Conservation (phyloP, 2,329 filamentous ascomycete genomes). For the Venturia oleaginea region DNA sequence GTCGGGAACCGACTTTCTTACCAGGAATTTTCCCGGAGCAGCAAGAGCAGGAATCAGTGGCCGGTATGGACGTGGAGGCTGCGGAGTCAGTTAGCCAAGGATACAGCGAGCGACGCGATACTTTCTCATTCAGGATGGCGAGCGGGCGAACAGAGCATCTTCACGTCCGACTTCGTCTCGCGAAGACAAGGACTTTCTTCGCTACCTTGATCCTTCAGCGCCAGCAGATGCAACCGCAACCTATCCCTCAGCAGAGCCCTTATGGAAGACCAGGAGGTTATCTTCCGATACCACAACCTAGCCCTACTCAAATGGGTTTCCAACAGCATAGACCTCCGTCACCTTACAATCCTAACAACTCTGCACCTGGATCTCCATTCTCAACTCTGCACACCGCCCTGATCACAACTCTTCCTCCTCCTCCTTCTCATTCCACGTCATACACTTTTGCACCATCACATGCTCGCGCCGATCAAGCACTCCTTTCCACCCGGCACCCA, state of each 20-base stretch:
- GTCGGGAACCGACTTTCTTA: constrained; percentile 40
- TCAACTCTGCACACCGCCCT: constrained; percentile 6
- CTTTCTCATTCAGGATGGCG: constrained; percentile 6
- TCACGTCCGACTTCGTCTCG: constrained; percentile 5
- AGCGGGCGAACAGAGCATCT: constrained; percentile 8
- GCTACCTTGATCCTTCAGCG: constrained; percentile 12
- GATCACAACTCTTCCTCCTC: constrained; percentile 12
- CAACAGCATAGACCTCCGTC: neutral
- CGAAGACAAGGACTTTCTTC: constrained; percentile 15
- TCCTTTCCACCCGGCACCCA: constrained; percentile 1
- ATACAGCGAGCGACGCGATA: constrained; percentile 13
- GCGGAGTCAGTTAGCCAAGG: constrained; percentile 36
- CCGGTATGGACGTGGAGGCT: constrained; percentile 32
- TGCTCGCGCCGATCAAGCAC: neutral
- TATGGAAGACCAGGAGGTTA: constrained; percentile 3
- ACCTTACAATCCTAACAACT: neutral
- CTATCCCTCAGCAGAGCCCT: neutral
- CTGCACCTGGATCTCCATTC: constrained; percentile 12
- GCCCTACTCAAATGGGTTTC: neutral
- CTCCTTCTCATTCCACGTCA: neutral
- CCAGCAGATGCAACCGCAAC: neutral
- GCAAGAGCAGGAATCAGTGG: constrained; percentile 32
- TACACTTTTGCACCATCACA: neutral
- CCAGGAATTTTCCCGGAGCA: constrained; percentile 38
- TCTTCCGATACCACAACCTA: neutral